Percentiles rank a stretch among this genome's conserved stretches.
phyloP scores from a whole-genome alignment of 352 stramenopile genomes.

The Phytophthora pluvialis region DNA sequence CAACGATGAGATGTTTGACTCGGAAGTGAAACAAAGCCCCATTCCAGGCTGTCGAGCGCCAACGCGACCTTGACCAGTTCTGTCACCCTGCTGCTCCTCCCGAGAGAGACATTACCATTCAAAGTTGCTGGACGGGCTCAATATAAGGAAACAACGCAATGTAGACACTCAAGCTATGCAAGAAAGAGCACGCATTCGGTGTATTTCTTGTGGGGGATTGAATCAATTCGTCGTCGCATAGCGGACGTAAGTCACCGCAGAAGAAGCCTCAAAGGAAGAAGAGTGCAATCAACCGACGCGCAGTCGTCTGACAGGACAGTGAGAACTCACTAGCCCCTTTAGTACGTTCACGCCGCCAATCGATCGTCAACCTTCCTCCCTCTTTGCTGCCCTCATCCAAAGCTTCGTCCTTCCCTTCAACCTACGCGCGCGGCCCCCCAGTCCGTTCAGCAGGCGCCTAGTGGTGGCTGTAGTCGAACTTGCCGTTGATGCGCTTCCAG shows the following conservation, averaged over 20 bases:
- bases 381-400: neutral
- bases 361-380: neutral
- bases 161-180: conserved; percentile 12
- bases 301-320: conserved; percentile 5
- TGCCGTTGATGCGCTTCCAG: conserved; percentile 88
- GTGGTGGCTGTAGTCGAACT: conserved; percentile 81
- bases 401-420: conserved; percentile 1
- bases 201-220: conserved; percentile 32
- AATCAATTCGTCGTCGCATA: conserved; percentile 27
- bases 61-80: neutral
- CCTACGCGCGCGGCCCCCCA: conserved; percentile 4
- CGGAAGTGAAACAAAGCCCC: too few species aligned
- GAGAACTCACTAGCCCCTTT: conserved; percentile 1
- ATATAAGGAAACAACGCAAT: neutral
- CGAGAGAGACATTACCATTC: neutral
- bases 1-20: too few species aligned
- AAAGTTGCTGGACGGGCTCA: conserved; percentile 2
- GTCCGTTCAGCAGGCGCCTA: conserved; percentile 41
- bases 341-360: neutral
- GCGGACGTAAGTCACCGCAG: neutral
- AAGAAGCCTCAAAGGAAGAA: neutral
- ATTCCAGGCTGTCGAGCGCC: neutral
- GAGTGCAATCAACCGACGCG: neutral
- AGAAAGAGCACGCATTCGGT: conserved; percentile 33
- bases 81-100: neutral